Evolutionary conservation across 495 filamentous ascomycete genomes (phyloP).

Genomic region (Penicillium robsamsonii): DNA sequence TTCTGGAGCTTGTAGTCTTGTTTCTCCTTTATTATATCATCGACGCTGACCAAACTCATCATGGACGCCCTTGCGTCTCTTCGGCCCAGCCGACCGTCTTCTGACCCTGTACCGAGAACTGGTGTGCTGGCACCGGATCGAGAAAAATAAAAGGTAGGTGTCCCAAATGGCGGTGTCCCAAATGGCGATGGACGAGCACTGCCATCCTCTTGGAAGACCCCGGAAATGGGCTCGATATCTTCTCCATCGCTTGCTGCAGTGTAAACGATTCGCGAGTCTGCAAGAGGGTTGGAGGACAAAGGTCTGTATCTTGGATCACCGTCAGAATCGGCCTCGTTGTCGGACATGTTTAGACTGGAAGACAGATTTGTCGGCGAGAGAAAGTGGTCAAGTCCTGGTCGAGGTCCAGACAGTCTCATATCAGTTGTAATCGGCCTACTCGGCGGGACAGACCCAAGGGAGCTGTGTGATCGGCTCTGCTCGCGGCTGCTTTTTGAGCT

Average conservation of each 20-base stretch:
- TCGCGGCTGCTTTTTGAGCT: conserved; percentile 12
- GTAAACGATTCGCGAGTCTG: conserved; percentile 13
- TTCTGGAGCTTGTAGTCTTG: conserved; percentile 63
- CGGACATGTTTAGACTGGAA: conserved; percentile 4
- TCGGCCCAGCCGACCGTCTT: conserved; percentile 44
- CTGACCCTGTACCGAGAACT: conserved; percentile 40
- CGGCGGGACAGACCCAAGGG: conserved; percentile 4
- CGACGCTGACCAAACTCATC: conserved; percentile 45
- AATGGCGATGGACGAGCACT: conserved; percentile 14
- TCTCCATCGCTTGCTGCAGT: conserved; percentile 9
- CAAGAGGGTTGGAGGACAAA: neutral
- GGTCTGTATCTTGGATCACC: conserved; percentile 2
- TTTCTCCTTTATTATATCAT: conserved; percentile 51
- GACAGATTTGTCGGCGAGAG: neutral
- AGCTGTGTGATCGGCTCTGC: conserved; percentile 12
- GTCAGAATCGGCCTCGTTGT: conserved; percentile 5
- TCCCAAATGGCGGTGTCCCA: conserved; percentile 16
- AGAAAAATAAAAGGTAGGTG: conserved; percentile 13
- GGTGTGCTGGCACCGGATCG: conserved; percentile 19
- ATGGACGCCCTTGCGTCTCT: conserved; percentile 7
- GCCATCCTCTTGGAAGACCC: conserved; percentile 7
- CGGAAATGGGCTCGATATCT: conserved; percentile 1
- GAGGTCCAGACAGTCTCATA: conserved; percentile 10
- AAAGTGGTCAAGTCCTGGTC: conserved; percentile 6
- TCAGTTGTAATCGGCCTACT: conserved; percentile 9